phyloP scores from a whole-genome alignment of 176 grass and related monocot genomes.

The Carex cristatella region DNA sequence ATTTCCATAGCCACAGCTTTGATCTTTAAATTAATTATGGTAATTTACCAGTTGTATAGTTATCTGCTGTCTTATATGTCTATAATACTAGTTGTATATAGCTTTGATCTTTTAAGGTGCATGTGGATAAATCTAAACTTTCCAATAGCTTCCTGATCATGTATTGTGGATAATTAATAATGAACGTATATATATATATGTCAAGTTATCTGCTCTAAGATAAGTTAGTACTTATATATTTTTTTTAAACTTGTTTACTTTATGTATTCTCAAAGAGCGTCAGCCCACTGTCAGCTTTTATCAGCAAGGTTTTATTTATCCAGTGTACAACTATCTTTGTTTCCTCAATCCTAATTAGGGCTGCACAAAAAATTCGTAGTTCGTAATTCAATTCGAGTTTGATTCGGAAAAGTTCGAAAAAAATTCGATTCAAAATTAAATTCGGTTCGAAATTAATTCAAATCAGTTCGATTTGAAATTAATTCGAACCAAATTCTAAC shows the following conservation, averaged over 20 bases:
- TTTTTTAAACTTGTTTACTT: neutral
- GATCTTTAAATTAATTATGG: conserved; percentile 40
- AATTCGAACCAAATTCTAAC: too few relatives aligned
- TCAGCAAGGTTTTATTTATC: too few relatives aligned
- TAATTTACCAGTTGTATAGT: neutral
- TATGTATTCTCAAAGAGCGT: neutral
- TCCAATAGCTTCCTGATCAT: neutral
- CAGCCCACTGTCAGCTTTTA: neutral
- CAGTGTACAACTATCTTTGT: too few relatives aligned
- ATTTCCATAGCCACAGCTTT: conserved; percentile 98
- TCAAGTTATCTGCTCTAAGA: neutral
- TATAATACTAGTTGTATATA: conserved; percentile 7
- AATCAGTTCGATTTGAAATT: too few relatives aligned
- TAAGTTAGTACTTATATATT: neutral
- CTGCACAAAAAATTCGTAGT: too few relatives aligned
- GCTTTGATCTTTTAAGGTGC: neutral
- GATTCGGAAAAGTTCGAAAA: too few relatives aligned
- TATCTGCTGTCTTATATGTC: conserved; percentile 11
- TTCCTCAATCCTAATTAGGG: too few relatives aligned
- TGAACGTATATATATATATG: neutral
- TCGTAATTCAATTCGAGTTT: too few relatives aligned
- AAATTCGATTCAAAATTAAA: too few relatives aligned
- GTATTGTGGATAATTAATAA: neutral
- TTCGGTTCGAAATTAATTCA: too few relatives aligned
- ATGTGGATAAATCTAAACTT: neutral